Base-by-base conservation (phyloP, 2,329 filamentous ascomycete species). In the Epichloe typhina region DNA sequence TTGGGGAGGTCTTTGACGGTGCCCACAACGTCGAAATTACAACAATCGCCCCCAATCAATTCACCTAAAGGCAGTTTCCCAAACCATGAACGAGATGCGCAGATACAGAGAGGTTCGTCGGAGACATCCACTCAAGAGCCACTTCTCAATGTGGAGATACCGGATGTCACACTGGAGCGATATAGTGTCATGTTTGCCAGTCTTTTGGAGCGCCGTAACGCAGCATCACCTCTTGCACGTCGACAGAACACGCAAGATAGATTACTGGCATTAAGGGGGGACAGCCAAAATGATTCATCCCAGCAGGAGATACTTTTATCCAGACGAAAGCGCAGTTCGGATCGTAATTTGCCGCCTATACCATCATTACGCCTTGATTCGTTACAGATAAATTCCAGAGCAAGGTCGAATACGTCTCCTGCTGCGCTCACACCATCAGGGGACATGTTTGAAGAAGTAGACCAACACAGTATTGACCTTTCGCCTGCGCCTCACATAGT, bases 131-230 rank as follows among this genome's bases (percentile, higher is more conserved):
- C 7, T 21, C 38, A 33, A n/a, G 55, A 59, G 7, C 59, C 61
- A 1, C 52, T 84, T 6, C 70, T 96, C 19, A 75, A 89, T 58
- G 76, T 96, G 15, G 80, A 90, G 49, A 93, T 96, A 52, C 90
- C 91, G 1, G 77, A 79, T 47, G 76, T 86, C 50, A 80, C 84
- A 55, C 74, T 97, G 75, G 91, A 96, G 63, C 75, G 91, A 46
- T 97, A 95, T 59, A 95, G 89, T 58, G 79, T 96, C 56, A 96
- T 96, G 90, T 96, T 97, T 62, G 81, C 83, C 50, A 79, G 78
- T 38, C 73, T 96, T 6, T 70, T 95, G 26, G 76, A 79, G 54
- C 64, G 65, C 7, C 64, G 66, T 39, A 58, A 56, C 6, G 52
- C 60, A 15, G 58, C 64, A 5, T 61, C 63, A 1, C 67, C 83